Evolutionary conservation across 2,329 filamentous ascomycete species (phyloP).

Genomic region (Plectosphaerella cucumerina): DNA sequence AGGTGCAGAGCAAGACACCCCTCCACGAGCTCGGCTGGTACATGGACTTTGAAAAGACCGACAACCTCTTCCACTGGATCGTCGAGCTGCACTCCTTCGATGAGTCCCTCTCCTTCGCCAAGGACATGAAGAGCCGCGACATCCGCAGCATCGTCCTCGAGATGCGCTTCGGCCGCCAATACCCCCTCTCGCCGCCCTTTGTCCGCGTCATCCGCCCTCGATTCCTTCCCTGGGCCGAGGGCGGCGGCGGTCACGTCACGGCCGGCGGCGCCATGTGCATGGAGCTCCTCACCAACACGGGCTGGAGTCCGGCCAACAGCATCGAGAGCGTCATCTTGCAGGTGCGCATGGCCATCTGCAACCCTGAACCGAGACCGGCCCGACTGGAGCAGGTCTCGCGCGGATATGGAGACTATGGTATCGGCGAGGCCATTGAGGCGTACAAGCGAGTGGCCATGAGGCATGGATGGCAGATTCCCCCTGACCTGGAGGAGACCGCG

Average conservation of each 20-base stretch:
- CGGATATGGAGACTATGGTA: slow-evolving; percentile 51
- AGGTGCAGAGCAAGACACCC: slow-evolving; percentile 57
- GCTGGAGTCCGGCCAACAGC: slow-evolving; percentile 70
- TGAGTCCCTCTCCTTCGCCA: slow-evolving; percentile 59
- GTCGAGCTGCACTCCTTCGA: slow-evolving; percentile 86
- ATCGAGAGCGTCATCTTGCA: slow-evolving; percentile 80
- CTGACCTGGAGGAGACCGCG: slow-evolving; percentile 51
- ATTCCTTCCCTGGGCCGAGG: slow-evolving; percentile 65
- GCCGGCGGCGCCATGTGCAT: slow-evolving; percentile 78
- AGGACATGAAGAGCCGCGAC: slow-evolving; percentile 64
- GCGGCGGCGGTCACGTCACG: slow-evolving; percentile 85
- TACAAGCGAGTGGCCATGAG: slow-evolving; percentile 48
- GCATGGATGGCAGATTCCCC: slow-evolving; percentile 72
- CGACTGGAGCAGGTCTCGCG: slow-evolving; percentile 45
- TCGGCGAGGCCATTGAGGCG: slow-evolving; percentile 68
- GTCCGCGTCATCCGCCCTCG: slow-evolving; percentile 77
- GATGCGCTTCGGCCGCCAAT: slow-evolving; percentile 73
- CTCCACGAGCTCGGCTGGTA: slow-evolving; percentile 77
- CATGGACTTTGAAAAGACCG: slow-evolving; percentile 62
- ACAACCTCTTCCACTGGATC: slow-evolving; percentile 86
- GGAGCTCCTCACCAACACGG: slow-evolving; percentile 77
- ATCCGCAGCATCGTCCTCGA: slow-evolving; percentile 73
- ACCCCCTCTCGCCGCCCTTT: slow-evolving; percentile 77
- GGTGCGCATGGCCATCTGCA: slow-evolving; percentile 71
- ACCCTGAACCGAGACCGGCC: slow-evolving; percentile 65